Base-by-base conservation (phyloP, 371 early-diverging fungal species). In the Dichotomocladium elegans region DNA sequence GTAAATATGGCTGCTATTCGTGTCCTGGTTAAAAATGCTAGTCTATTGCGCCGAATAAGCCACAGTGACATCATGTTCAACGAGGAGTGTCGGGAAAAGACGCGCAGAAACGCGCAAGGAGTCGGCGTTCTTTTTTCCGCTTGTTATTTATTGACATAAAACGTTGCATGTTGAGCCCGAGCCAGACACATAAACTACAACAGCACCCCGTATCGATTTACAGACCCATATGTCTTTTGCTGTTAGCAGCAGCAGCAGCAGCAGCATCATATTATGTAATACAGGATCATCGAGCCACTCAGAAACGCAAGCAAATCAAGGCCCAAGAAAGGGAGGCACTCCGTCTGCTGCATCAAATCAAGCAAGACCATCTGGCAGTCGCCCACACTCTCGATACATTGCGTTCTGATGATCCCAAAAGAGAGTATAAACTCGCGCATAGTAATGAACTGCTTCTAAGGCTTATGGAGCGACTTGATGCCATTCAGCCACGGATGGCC, bases 401-500 rank as follows among this genome's bases (percentile, higher is more conserved):
- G 3, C 41, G 51, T 46, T 19, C 15, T 5, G 26, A 58, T 17
- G 47, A 57, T 24, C 22, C 14, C 8, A 43, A 51, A 15, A 41
- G 47, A 25, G 66, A 70, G 33, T 70, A 57, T 29, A 47, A 35
- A 3, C 43, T 70, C 7, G 68, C 63, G 3, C 61, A 68, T 9
- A 55, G 60, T n/a, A 70, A 74, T 41, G 74, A 74, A 31, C 34
- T 74, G 30, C 43, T 70, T 15, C 34, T 70, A 21, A 61, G 57
- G 37, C 48, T 70, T 2, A 55, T 74, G 60, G 74, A 74, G 15
- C 56, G 66, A 15, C 43, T 74, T 1, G 74, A 74, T 27, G 63
- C 71, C 10, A 66, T 74, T 37, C 56, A 60, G 37, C 74, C 74
- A 15, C 47, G 51, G 27, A 50, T 48, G 12, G 58, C 54, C 8